Conservation (phyloP, 208 protist species). For the Wallacemonas rigidus region DNA sequence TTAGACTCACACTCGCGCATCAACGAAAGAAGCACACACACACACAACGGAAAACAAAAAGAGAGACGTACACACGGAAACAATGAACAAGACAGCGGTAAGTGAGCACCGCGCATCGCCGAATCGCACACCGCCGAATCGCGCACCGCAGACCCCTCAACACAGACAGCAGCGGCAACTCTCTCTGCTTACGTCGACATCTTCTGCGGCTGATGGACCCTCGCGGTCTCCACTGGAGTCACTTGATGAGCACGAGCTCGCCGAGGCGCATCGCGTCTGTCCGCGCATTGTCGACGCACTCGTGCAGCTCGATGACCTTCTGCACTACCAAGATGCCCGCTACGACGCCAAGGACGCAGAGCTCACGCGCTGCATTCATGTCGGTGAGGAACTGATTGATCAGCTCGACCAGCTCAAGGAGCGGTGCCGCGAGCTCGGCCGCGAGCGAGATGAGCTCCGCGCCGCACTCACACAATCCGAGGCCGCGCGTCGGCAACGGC, state of each 20-base stretch:
- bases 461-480: conserved; percentile 4
- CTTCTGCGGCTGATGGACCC: neutral
- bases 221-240: conserved; percentile 9
- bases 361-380: conserved; percentile 72
- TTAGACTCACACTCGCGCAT: conserved; percentile 5
- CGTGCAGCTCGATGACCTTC: conserved; percentile 34
- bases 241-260: conserved; percentile 14
- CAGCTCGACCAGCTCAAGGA: conserved; percentile 63
- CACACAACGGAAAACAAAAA: neutral
- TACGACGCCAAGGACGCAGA: conserved; percentile 70
- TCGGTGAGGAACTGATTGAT: conserved; percentile 72
- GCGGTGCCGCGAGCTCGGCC: conserved; percentile 46
- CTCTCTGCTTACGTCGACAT: conserved; percentile 1
- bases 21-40: neutral
- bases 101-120: neutral
- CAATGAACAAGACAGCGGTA: neutral
- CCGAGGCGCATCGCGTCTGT: conserved; percentile 20
- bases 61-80: neutral
- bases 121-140: neutral
- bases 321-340: conserved; percentile 46
- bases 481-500: neutral
- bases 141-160: neutral
- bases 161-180: neutral
- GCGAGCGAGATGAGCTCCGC: conserved; percentile 46
- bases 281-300: conserved; percentile 32